Percentiles rank a stretch among this genome's conserved stretches.
phyloP scores from a whole-genome alignment of 2,329 filamentous ascomycete species.

The Xylaria sp. region DNA sequence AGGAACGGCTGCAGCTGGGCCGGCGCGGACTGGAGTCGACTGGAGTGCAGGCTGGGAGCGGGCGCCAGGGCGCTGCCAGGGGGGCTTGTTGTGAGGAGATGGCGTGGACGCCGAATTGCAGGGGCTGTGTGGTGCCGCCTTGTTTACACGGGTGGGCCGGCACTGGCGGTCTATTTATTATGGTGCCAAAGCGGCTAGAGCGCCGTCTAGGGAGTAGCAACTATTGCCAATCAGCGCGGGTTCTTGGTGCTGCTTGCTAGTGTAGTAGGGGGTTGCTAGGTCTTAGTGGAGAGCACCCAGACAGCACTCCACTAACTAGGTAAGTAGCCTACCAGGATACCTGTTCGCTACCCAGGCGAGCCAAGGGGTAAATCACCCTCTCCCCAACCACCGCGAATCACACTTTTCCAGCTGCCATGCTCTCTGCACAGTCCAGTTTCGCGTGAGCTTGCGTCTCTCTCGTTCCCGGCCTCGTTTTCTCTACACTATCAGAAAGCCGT shows the following conservation, averaged over 20 bases:
- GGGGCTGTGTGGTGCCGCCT: slow-evolving; percentile 34
- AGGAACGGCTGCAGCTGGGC: slow-evolving; percentile 33
- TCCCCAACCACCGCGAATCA: not conserved
- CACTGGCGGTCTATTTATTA: slow-evolving; percentile 37
- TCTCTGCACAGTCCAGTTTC: not conserved
- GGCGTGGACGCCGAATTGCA: slow-evolving; percentile 34
- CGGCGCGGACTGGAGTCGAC: no score
- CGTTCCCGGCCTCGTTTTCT: no score
- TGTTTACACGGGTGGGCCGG: slow-evolving; percentile 40
- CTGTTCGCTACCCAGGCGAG: no score
- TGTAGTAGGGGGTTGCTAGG: no score
- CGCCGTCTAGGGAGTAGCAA: not conserved
- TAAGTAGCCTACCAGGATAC: not conserved
- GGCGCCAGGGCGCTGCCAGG: slow-evolving; percentile 12
- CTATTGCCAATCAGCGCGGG: not conserved
- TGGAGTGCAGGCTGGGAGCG: slow-evolving; percentile 3
- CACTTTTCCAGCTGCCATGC: not conserved
- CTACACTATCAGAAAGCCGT: no score
- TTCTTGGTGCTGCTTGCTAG: no score
- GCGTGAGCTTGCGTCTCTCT: not conserved
- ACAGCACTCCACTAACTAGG: no score
- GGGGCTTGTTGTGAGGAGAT: slow-evolving; percentile 32
- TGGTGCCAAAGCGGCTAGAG: slow-evolving; percentile 31
- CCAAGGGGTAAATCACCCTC: no score
- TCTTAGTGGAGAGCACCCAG: no score